A percentile compares a stretch with the other conserved stretches of the same genome.
phyloP scores from a whole-genome alignment of 2,329 filamentous ascomycete genomes.

The Chrysosporium queenslandicum region DNA sequence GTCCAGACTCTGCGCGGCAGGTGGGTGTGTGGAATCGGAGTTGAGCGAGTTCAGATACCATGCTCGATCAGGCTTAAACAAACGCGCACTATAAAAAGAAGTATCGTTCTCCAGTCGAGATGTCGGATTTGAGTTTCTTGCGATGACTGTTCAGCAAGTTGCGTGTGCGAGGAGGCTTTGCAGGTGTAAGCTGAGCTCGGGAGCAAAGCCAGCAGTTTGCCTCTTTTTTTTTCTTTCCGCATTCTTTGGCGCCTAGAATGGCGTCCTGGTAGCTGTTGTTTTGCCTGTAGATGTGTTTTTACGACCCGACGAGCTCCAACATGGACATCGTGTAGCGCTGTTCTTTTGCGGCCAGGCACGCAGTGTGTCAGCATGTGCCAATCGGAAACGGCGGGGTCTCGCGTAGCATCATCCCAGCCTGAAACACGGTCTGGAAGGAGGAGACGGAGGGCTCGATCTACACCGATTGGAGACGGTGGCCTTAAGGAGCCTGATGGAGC shows the following conservation, averaged over 20 bases:
- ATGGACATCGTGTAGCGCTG: too few species aligned
- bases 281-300: neutral
- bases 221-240: neutral
- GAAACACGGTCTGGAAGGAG: neutral
- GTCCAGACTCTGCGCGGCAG: neutral
- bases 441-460: neutral
- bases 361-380: neutral
- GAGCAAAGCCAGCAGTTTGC: neutral
- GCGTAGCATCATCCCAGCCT: conserved; percentile 2
- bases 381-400: conserved; percentile 1
- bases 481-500: neutral
- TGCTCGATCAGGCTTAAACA: neutral
- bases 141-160: neutral
- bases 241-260: neutral
- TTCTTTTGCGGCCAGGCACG: too few species aligned
- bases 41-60: neutral
- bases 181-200: neutral
- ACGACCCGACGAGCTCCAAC: too few species aligned
- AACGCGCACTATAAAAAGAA: neutral
- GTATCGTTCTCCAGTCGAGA: neutral
- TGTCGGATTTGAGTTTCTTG: neutral
- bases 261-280: neutral
- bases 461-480: neutral
- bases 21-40: neutral
- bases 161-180: neutral